Base-by-base conservation (phyloP, 495 filamentous ascomycete genomes). In the Corynascus novoguineensis region DNA sequence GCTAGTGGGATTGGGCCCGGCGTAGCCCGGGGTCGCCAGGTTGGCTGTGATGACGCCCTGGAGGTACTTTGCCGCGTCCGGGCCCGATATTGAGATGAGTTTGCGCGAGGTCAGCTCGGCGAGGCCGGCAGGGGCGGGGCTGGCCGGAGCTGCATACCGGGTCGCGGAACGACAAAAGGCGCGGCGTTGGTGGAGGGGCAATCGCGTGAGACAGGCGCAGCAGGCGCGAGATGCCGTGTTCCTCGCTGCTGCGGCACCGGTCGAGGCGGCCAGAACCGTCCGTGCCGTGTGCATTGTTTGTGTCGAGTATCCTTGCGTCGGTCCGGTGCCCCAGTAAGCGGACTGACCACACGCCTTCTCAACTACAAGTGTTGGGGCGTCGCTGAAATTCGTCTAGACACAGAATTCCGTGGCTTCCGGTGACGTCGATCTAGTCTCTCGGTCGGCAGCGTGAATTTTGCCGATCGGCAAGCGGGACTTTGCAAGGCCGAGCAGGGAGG, bases 21-120 rank as follows among this genome's bases (percentile, higher is more conserved):
- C 69, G 24, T 57, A 65, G 24, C 54, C 49, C 25, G 35, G 29
- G 28, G 64, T 51, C n/a, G n/a, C n/a, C 62, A 97, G 81, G 61
- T 91, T 87, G 55, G 82, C 80, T 0, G 92, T 95, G 44, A 89
- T 83, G 46, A 93, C 76, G 53, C 91, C 92, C 72, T 97, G 92
- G 12, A 98, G 83, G 75, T 86, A 97, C 38, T 85, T 84, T 8
- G 87, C 75, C 37, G 88, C 85, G 67, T 97, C 93, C 47, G 72
- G 70, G 42, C 93, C 93, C 44, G 83, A 79, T 50, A 97, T 72
- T 51, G 83, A 84, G 61, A 98, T 83, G 31, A 98, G 78, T 25
- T 82, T 81, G 25, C 93, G 88, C 64, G 85, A 83, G 34, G 80
- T 71, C 62, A 97, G 81, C 9, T 61, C 67, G 10, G 80, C 72